Evolutionary conservation across 2,329 filamentous ascomycete species (phyloP), one percentile per base, ranked within the genome.

Genomic region (Fusarium sp.): DNA sequence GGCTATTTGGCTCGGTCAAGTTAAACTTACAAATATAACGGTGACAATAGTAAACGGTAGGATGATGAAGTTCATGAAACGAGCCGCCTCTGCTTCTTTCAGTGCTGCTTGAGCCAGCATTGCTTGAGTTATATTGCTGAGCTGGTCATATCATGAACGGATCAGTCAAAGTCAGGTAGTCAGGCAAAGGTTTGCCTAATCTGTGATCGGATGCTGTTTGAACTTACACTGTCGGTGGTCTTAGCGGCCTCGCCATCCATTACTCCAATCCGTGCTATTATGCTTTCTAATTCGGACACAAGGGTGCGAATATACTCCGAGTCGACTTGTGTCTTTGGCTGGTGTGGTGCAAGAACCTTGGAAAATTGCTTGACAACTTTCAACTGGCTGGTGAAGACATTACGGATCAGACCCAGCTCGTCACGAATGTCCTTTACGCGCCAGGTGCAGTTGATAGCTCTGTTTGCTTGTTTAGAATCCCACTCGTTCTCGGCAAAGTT

Each of bases 351-450:
- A 14, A 47, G 26, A 3, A 47, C 20, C 4, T 15, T 47, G 26
- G 13, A 0, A 11, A 47, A 31, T 16, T 47, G 26, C 20, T n/a
- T 12, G 2, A 47, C 9, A 16, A 47, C 44, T 0, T 47, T 0
- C 20, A 31, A 4, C 6, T 30, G 44, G 0, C 28, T 28, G 0
- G 0, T 0, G 6, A 31, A 47, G 0, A 47, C 44, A 0, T 47
- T 47, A 0, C 2, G 13, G 4, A 47, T 47, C 0, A 47, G 44
- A 0, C 28, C 8, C 0, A 47, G 1, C 0, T 47, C 44, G 6
- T 47, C 44, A 5, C 9, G 44, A n/a, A 47, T 47, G 0, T 47
- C 44, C 4, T 47, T 47, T 1, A 47, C 44, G 1, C 20, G 26
- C 26, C 26, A 47, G 1, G 44, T 47, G 28, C 44, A 47, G 1